phyloP scores from a whole-genome alignment of 495 filamentous ascomycete species.

The Talaromyces liani region DNA sequence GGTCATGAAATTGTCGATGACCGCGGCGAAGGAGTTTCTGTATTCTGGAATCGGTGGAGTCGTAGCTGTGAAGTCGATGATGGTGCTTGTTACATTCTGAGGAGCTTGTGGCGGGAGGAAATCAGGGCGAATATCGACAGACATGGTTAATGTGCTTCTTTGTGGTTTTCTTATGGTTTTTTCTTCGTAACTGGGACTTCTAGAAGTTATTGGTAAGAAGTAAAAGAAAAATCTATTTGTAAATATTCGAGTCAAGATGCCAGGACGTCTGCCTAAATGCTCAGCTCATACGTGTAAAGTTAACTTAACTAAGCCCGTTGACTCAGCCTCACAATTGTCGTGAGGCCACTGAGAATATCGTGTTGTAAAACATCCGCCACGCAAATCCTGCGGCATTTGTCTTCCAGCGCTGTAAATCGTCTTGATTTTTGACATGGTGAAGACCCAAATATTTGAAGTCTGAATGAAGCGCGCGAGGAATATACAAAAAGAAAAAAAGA shows the following conservation, averaged over 20 bases:
- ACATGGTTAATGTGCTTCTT: neutral
- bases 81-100: constrained; percentile 16
- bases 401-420: no score
- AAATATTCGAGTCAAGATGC: neutral
- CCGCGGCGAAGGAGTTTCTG: constrained; percentile 46
- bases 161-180: neutral
- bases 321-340: neutral
- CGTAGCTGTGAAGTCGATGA: constrained; percentile 46
- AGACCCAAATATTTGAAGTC: no score
- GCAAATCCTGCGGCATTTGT: no score
- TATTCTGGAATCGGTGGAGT: constrained; percentile 45
- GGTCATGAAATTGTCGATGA: constrained; percentile 59
- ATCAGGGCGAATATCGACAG: neutral
- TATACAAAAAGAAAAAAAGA: no score
- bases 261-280: neutral
- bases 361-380: no score
- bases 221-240: neutral
- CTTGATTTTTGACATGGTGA: no score
- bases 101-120: constrained; percentile 12
- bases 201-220: neutral
- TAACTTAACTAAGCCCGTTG: neutral
- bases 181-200: neutral
- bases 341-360: no score
- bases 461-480: no score
- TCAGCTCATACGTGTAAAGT: neutral